Conservation (phyloP, 306 rosid species). For the Mucuna pruriens region DNA sequence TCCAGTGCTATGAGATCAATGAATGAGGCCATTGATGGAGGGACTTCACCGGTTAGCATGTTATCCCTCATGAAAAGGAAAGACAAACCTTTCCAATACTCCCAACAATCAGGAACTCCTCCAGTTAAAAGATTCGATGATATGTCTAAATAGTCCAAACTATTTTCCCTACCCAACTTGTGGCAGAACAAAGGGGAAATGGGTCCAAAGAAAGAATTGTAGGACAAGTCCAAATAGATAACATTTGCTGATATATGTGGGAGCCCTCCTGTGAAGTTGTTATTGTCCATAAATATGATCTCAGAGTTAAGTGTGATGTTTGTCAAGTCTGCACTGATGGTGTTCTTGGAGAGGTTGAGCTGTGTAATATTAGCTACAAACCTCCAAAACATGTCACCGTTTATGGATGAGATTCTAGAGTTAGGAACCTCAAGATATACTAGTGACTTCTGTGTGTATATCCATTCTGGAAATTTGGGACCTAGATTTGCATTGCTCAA, state of each 20-base stretch:
- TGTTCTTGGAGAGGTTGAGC: slow-evolving; percentile 31
- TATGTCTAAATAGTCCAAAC: slow-evolving; percentile 2
- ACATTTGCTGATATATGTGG: slow-evolving; percentile 41
- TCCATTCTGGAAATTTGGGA: slow-evolving; percentile 36
- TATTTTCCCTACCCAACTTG: neutral
- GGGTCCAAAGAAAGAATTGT: slow-evolving; percentile 41
- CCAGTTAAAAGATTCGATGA: slow-evolving; percentile 22
- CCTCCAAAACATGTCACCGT: neutral
- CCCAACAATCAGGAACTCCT: slow-evolving; percentile 17
- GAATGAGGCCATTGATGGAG: slow-evolving; percentile 9
- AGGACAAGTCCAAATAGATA: neutral
- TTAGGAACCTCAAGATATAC: neutral
- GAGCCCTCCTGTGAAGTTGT: neutral
- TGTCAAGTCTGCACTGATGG: slow-evolving; percentile 32
- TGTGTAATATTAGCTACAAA: slow-evolving; percentile 23
- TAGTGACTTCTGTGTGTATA: slow-evolving; percentile 20
- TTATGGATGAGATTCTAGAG: neutral
- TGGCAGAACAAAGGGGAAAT: slow-evolving; percentile 27
- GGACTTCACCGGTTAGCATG: slow-evolving; percentile 12
- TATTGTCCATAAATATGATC: neutral
- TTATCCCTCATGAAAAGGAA: neutral
- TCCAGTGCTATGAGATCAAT: neutral
- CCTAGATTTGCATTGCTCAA: slow-evolving; percentile 4
- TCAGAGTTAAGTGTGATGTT: slow-evolving; percentile 21
- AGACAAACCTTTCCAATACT: slow-evolving; percentile 9